These are phyloP conservation scores for Vitis amurensis DNA, from an alignment of 164 flowering plant genomes.

Conservation along the genomic window DNA sequence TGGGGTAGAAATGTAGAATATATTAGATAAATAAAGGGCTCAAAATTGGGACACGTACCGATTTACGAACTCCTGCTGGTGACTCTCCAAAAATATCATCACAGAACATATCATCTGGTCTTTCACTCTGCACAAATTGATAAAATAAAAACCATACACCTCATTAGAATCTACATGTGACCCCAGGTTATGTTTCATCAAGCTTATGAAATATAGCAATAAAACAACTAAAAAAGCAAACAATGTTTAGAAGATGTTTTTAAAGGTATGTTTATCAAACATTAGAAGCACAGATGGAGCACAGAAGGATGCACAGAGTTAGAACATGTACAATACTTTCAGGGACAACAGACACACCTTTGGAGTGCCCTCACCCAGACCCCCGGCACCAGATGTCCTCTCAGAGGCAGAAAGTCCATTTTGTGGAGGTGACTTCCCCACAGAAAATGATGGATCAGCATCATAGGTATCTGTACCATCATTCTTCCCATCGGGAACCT, in stretches of 20 bases:
- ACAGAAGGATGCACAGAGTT: background rate
- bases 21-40: too few species aligned
- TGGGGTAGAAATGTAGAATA: too few species aligned
- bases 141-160: background rate
- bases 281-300: background rate
- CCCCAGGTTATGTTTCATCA: background rate
- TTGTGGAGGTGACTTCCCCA: conserved; percentile 59
- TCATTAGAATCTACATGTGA: background rate
- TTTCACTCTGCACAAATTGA: conserved; percentile 67
- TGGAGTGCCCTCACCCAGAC: conserved; percentile 88
- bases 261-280: too few species aligned
- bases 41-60: conserved; percentile 34
- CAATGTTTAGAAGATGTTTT: background rate
- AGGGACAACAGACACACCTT: conserved; percentile 49
- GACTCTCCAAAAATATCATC: conserved; percentile 99
- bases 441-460: conserved; percentile 50
- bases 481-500: conserved; percentile 27
- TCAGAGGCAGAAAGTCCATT: conserved; percentile 43
- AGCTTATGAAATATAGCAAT: too few species aligned
- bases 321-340: background rate
- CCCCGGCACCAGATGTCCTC: conserved; percentile 44
- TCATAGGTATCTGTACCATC: conserved; percentile 39
- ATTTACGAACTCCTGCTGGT: conserved; percentile 78
- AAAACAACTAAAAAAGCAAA: background rate
- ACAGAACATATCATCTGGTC: conserved; percentile 68